Conservation (phyloP, 1,284 basidiomycete genomes). For the Bjerkandera adusta region DNA sequence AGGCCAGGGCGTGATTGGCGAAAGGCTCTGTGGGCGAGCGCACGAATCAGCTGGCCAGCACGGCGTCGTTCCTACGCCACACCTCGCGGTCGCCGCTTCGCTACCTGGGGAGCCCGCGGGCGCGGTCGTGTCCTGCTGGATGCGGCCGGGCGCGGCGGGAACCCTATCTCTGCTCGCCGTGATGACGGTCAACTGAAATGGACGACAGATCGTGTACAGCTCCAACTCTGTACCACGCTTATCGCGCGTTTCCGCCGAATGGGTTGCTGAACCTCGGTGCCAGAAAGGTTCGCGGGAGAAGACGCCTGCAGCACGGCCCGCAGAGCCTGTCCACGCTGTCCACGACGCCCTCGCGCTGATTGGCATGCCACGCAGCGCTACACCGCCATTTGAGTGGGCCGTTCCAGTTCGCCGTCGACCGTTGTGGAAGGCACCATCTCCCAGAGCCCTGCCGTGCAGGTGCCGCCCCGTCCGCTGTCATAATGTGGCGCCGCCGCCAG, state of each 20-base stretch:
- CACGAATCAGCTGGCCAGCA: constrained; percentile 10
- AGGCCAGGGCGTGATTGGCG: constrained; percentile 4
- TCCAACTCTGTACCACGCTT: constrained; percentile 27
- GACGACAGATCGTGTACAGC: constrained; percentile 28
- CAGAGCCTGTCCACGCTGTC: neutral
- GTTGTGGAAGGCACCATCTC: neutral
- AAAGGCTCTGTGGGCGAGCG: neutral
- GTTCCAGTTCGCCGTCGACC: too few relatives aligned
- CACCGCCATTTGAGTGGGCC: too few relatives aligned
- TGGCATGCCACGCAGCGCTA: too few relatives aligned
- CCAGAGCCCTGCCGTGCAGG: too few relatives aligned
- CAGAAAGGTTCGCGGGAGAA: constrained; percentile 36
- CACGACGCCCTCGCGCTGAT: neutral
- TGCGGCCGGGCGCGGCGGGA: constrained; percentile 7
- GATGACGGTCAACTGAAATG: constrained; percentile 17
- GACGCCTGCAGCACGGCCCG: constrained; percentile 17
- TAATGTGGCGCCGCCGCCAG: too few relatives aligned
- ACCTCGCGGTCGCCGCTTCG: constrained; percentile 6
- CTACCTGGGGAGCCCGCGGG: constrained; percentile 2
- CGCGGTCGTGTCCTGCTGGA: constrained; percentile 5
- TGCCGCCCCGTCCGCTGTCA: too few relatives aligned
- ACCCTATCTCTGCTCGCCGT: constrained; percentile 17
- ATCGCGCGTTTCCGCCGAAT: constrained; percentile 26
- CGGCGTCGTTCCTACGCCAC: constrained; percentile 12
- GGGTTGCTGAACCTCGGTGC: constrained; percentile 17